Evolutionary conservation across 2,329 filamentous ascomycete species (phyloP).

Genomic region (Claviceps maximensis): DNA sequence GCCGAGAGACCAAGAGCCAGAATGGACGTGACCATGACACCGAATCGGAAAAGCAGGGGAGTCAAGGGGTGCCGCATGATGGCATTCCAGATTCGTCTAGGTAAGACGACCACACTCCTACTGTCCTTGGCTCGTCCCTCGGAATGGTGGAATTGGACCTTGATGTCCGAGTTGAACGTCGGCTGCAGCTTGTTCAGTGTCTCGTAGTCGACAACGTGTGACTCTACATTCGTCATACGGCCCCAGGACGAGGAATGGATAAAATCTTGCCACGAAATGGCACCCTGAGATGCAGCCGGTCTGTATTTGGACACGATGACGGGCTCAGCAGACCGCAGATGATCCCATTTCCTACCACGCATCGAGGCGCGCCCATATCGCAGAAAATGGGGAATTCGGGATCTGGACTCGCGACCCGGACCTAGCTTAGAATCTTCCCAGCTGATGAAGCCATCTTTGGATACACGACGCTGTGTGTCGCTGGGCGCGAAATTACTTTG

Average conservation of each 20-base stretch:
- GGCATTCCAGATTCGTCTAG: slow-evolving; percentile 50
- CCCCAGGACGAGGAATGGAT: slow-evolving; percentile 41
- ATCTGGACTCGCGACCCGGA: slow-evolving; percentile 19
- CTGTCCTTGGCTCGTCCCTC: slow-evolving; percentile 14
- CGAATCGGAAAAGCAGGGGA: slow-evolving; percentile 69
- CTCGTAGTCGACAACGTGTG: slow-evolving; percentile 32
- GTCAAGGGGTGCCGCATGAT: slow-evolving; percentile 74
- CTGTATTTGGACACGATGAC: slow-evolving; percentile 41
- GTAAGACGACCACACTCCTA: slow-evolving; percentile 20
- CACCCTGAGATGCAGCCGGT: slow-evolving; percentile 26
- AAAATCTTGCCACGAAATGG: slow-evolving; percentile 38
- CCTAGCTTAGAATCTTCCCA: slow-evolving; percentile 25
- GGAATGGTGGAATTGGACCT: slow-evolving; percentile 17
- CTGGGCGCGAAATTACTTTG: slow-evolving; percentile 30
- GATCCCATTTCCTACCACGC: slow-evolving; percentile 44
- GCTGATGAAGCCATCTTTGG: slow-evolving; percentile 34
- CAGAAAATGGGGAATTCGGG: slow-evolving; percentile 32
- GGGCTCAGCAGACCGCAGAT: slow-evolving; percentile 43
- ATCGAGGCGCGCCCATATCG: slow-evolving; percentile 31
- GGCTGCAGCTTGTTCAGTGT: slow-evolving; percentile 34
- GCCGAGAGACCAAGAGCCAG: slow-evolving; percentile 67
- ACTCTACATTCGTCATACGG: slow-evolving; percentile 31
- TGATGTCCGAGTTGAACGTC: slow-evolving; percentile 27
- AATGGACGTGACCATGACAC: slow-evolving; percentile 70
- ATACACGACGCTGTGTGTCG: slow-evolving; percentile 28